These are phyloP conservation scores for Blumeriella jaapii DNA, from an alignment of 2,329 filamentous ascomycete genomes.

Conservation along the genomic window DNA sequence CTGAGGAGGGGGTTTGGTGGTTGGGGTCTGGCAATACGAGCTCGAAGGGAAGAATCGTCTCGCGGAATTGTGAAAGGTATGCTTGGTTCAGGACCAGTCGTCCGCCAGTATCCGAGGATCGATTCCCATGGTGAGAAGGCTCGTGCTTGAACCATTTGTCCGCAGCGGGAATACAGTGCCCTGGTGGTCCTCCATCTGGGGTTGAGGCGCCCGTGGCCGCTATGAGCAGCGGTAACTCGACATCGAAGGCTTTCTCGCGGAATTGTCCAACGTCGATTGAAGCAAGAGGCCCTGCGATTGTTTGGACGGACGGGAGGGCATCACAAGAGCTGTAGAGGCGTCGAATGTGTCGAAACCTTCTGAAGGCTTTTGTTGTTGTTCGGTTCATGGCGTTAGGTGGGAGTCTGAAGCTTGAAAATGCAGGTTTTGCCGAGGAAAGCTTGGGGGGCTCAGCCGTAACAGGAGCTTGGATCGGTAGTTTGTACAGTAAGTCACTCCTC, in stretches of 20 bases:
- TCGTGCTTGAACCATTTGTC: conserved; percentile 44
- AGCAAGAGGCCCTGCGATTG: conserved; percentile 11
- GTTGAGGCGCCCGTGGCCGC: conserved; percentile 18
- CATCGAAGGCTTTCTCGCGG: conserved; percentile 38
- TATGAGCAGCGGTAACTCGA: conserved; percentile 41
- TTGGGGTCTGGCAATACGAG: conserved; percentile 24
- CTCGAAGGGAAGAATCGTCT: conserved; percentile 47
- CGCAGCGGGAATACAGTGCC: conserved; percentile 38
- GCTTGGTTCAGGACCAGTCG: conserved; percentile 16
- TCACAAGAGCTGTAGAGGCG: conserved; percentile 3
- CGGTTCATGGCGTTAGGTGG: too few relatives aligned
- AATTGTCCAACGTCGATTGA: conserved; percentile 35
- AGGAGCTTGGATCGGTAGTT: too few relatives aligned
- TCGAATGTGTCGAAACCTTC: not conserved
- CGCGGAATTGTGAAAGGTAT: conserved; percentile 31
- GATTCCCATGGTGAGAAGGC: not conserved
- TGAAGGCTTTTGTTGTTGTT: not conserved
- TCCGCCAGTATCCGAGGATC: not conserved
- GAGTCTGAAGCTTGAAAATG: too few relatives aligned
- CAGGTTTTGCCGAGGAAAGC: too few relatives aligned
- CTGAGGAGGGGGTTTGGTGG: not conserved
- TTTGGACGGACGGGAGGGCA: conserved; percentile 6
- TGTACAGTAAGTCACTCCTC: too few relatives aligned
- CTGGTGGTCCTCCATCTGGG: conserved; percentile 24
- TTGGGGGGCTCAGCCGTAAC: too few relatives aligned